phyloP scores from a whole-genome alignment of 2,329 filamentous ascomycete species.

The Verticillium albo-atrum region DNA sequence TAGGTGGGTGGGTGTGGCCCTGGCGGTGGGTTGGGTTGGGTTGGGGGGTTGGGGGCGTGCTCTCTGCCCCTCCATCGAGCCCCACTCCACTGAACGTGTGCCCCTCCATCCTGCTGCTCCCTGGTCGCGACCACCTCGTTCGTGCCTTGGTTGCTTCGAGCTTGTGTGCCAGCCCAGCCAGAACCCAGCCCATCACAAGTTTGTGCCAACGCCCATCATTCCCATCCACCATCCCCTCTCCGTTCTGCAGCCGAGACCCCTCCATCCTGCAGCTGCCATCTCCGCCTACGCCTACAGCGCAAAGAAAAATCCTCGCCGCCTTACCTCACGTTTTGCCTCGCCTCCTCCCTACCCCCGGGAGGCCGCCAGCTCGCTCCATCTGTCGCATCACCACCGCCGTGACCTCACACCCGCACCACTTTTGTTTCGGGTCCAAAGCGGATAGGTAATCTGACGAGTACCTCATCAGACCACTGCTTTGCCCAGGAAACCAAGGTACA shows the following conservation, averaged over 20 bases:
- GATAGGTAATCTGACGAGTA: not conserved
- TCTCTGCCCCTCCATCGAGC: not conserved
- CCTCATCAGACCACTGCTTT: not conserved
- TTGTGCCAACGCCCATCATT: not conserved
- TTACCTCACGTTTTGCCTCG: not conserved
- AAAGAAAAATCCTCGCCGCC: not conserved
- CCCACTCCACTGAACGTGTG: not conserved
- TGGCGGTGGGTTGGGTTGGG: no score
- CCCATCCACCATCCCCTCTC: not conserved
- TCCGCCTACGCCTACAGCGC: not conserved
- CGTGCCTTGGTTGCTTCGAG: not conserved
- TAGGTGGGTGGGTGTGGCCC: not conserved
- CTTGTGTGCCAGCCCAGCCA: not conserved
- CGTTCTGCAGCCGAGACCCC: not conserved
- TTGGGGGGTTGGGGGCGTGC: no score
- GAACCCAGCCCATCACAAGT: no score
- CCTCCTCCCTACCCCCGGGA: not conserved
- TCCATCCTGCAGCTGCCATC: not conserved
- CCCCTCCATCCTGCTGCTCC: not conserved
- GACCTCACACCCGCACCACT: not conserved
- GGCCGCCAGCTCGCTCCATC: not conserved
- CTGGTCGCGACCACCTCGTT: not conserved
- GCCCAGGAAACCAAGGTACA: not conserved
- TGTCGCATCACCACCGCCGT: not conserved
- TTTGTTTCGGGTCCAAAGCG: not conserved